Percentiles rank a stretch among this genome's conserved stretches.
Conservation (phyloP, 805 yeast species). For the Pichia deserticola region DNA sequence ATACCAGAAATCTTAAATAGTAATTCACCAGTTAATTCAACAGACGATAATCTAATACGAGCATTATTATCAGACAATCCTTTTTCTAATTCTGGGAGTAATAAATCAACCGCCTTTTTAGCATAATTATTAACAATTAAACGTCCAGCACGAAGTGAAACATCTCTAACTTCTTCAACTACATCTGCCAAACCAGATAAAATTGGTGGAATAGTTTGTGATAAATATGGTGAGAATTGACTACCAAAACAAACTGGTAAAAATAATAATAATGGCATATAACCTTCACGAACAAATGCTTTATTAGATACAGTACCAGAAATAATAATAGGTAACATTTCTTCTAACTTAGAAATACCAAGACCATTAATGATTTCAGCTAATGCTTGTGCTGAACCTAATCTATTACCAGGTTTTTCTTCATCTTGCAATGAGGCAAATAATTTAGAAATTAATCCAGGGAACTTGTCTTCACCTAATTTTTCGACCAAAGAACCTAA, state of each 20-base stretch:
- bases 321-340: slow-evolving; percentile 73
- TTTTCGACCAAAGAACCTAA: slow-evolving; percentile 93
- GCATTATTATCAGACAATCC: slow-evolving; percentile 79
- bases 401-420: slow-evolving; percentile 75
- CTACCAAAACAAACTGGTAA: slow-evolving; percentile 92
- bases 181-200: slow-evolving; percentile 85
- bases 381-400: slow-evolving; percentile 96
- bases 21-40: slow-evolving; percentile 91
- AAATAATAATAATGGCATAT: slow-evolving; percentile 79
- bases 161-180: slow-evolving; percentile 81
- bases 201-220: slow-evolving; percentile 83
- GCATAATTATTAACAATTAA: slow-evolving; percentile 88
- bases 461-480: slow-evolving; percentile 93
- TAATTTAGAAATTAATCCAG: slow-evolving; percentile 77
- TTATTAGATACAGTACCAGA: slow-evolving; percentile 61
- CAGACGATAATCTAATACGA: slow-evolving; percentile 87
- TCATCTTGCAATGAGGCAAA: slow-evolving; percentile 72
- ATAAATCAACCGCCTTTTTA: slow-evolving; percentile 81
- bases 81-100: slow-evolving; percentile 86
- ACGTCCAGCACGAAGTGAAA: slow-evolving; percentile 88
- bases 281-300: slow-evolving; percentile 79
- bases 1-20: slow-evolving; percentile 92
- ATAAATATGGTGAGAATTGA: slow-evolving; percentile 83
- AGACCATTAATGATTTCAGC: slow-evolving; percentile 91
- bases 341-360: slow-evolving; percentile 83